These are phyloP conservation scores for Bassia scoparia DNA, from an alignment of 148 eudicot species.

Conservation along the genomic window DNA sequence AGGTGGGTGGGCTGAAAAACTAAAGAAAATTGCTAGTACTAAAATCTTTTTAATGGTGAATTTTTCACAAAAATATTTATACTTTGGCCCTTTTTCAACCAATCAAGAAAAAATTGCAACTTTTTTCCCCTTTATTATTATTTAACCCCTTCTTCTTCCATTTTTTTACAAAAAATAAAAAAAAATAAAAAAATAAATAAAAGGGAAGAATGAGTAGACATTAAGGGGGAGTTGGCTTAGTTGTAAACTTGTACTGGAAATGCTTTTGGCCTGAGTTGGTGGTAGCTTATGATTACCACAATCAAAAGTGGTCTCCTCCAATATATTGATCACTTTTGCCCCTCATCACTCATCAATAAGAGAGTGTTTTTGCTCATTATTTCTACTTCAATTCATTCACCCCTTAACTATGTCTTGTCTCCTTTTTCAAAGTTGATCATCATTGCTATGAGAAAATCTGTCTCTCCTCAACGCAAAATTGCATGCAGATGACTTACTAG, in stretches of 20 bases:
- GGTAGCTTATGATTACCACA: conserved; percentile 62
- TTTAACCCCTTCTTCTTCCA: too few species aligned
- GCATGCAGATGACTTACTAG: conserved; percentile 28
- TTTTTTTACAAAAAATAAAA: background rate
- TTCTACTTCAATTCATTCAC: too few species aligned
- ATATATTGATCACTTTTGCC: conserved; percentile 22
- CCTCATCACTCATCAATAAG: conserved; percentile 22
- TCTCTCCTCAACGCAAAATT: conserved; percentile 39
- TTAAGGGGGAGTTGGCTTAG: conserved; percentile 12
- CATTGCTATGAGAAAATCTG: conserved; percentile 57
- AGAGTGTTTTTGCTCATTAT: conserved; percentile 26
- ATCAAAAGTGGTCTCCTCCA: conserved; percentile 41
- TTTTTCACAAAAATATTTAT: too few species aligned
- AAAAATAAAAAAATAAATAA: background rate
- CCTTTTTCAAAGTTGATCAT: conserved; percentile 42
- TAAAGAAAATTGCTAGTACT: too few species aligned
- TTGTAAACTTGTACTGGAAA: conserved; percentile 9
- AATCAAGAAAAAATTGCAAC: too few species aligned
- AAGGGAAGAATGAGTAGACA: conserved; percentile 4
- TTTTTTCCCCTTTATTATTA: too few species aligned
- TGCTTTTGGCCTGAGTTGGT: conserved; percentile 23
- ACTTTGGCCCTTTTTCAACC: background rate
- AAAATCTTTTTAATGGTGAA: too few species aligned
- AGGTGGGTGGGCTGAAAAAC: too few species aligned
- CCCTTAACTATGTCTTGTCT: conserved; percentile 23